Conservation (phyloP, 78 protist genomes). For the Dictyostelium firmibasis region DNA sequence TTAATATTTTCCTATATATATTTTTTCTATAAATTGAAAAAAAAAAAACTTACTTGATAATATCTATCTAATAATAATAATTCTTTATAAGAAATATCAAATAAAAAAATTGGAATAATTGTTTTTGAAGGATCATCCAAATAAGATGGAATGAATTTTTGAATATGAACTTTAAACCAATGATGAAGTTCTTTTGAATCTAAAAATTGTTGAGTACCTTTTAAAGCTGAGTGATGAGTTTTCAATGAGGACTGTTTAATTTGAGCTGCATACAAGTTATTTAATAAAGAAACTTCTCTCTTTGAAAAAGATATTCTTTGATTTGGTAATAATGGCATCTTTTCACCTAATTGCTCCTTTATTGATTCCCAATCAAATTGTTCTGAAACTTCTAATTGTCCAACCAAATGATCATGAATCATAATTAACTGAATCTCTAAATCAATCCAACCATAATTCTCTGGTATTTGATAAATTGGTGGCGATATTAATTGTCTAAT, state of each 20-base stretch:
- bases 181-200: conserved; percentile 56
- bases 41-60: conserved; percentile 18
- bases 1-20: background rate
- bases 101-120: conserved; percentile 44
- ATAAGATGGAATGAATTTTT: conserved; percentile 18
- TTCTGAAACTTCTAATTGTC: conserved; percentile 33
- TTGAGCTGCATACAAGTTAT: conserved; percentile 45
- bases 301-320: conserved; percentile 40
- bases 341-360: background rate
- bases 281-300: conserved; percentile 13
- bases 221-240: conserved; percentile 38
- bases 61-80: conserved; percentile 37
- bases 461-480: conserved; percentile 8
- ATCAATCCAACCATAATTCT: conserved; percentile 7
- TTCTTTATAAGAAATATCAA: conserved; percentile 53
- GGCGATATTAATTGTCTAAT: conserved; percentile 36
- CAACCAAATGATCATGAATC: conserved; percentile 68
- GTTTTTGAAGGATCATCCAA: background rate
- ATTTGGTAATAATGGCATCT: background rate
- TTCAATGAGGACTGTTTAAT: conserved; percentile 25
- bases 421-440: conserved; percentile 58
- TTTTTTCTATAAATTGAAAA: background rate
- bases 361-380: conserved; percentile 57
- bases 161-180: conserved; percentile 31
- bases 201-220: conserved; percentile 63